Evolutionary conservation across 139 green algal species (phyloP).

Genomic region (Picocystis salinarum): DNA sequence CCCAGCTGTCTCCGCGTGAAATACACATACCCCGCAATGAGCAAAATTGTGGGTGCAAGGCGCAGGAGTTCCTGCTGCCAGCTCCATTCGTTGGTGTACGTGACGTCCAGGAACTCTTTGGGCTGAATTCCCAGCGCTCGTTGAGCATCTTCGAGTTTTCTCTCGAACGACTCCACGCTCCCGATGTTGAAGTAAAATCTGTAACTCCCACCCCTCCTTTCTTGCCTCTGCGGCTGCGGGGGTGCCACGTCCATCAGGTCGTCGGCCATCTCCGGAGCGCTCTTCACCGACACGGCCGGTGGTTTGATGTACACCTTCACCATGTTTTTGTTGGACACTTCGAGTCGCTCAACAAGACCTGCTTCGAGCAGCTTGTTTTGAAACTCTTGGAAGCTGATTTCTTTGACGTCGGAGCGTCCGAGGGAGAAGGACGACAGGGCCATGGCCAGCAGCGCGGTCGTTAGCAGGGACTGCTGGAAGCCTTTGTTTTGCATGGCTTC

Average conservation of each 20-base stretch:
- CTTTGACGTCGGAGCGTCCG: conserved; percentile 25
- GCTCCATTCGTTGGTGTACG: conserved; percentile 47
- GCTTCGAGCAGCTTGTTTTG: conserved; percentile 58
- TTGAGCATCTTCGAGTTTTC: conserved; percentile 88
- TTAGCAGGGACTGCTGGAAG: conserved; percentile 8
- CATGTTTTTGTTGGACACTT: conserved; percentile 79
- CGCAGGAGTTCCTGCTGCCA: conserved; percentile 52
- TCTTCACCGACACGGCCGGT: not conserved
- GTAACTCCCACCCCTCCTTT: conserved; percentile 10
- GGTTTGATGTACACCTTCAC: conserved; percentile 52
- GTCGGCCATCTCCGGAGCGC: not conserved
- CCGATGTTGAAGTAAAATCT: conserved; percentile 95
- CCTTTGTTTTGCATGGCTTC: not conserved
- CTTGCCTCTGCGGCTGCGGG: not conserved
- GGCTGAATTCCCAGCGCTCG: conserved; percentile 23
- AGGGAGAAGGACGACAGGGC: conserved; percentile 10
- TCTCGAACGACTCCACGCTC: conserved; percentile 81
- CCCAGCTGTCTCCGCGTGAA: conserved; percentile 52
- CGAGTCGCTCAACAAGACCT: conserved; percentile 58
- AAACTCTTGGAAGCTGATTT: conserved; percentile 86
- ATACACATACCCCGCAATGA: conserved; percentile 78
- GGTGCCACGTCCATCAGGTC: not conserved
- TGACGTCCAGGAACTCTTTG: conserved; percentile 38
- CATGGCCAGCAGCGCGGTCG: no score
- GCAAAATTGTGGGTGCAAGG: conserved; percentile 68